phyloP scores from a whole-genome alignment of 345 rosid species.

The Erodium maritimum region DNA sequence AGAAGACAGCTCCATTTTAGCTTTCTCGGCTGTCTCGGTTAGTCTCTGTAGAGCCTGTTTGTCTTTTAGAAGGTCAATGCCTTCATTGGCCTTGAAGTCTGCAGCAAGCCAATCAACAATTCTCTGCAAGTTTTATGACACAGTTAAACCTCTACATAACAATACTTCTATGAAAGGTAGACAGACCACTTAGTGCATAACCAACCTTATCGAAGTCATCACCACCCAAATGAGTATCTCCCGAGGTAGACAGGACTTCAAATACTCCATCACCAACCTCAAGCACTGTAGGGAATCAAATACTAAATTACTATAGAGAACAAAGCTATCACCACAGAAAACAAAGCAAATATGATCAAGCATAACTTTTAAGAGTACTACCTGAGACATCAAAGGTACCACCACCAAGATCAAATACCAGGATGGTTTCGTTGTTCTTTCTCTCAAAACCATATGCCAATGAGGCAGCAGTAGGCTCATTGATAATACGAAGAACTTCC shows the following conservation, averaged over 20 bases:
- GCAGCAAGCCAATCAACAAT: conserved; percentile 91
- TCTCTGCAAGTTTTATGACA: conserved; percentile 37
- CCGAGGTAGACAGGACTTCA: conserved; percentile 96
- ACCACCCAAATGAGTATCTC: conserved; percentile 99
- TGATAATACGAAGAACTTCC: conserved; percentile 83
- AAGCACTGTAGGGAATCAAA: conserved; percentile 44
- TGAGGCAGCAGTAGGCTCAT: conserved; percentile 97
- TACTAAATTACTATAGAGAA: background rate
- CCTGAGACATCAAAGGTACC: conserved; percentile 68
- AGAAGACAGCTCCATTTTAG: conserved; percentile 26
- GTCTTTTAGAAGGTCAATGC: conserved; percentile 90
- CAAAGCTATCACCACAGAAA: background rate
- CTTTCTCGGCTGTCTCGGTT: conserved; percentile 22
- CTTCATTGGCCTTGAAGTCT: conserved; percentile 73
- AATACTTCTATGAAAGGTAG: conserved; percentile 12
- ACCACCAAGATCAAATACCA: conserved; percentile 53
- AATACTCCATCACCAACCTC: conserved; percentile 99
- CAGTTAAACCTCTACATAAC: conserved; percentile 16
- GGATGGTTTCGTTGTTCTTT: conserved; percentile 88
- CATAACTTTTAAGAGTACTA: conserved; percentile 18
- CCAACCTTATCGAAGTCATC: conserved; percentile 92
- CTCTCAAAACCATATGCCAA: conserved; percentile 95
- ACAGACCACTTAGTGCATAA: conserved; percentile 15
- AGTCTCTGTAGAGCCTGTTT: conserved; percentile 45
- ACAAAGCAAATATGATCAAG: background rate